Conservation (phyloP, 1,284 basidiomycete genomes). For the Trametes sp. region DNA sequence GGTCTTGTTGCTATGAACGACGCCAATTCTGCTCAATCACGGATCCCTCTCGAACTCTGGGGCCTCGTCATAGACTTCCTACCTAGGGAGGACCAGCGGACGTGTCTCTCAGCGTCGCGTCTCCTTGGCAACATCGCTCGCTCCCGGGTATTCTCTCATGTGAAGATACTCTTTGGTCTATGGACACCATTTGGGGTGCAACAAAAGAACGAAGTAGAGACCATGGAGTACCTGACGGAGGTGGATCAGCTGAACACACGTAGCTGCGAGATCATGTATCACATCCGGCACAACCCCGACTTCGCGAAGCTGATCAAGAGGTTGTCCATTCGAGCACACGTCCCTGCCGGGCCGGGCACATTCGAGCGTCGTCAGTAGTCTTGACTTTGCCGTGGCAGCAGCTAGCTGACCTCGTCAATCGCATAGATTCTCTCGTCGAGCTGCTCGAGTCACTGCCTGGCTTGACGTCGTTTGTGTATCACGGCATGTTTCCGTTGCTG, state of each 20-base stretch:
- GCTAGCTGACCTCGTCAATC: neutral
- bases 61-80: constrained; percentile 15
- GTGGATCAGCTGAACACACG: constrained; percentile 1
- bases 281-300: constrained; percentile 14
- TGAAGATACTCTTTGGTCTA: constrained; percentile 23
- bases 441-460: constrained; percentile 13
- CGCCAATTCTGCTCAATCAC: neutral
- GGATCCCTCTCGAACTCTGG: constrained; percentile 26
- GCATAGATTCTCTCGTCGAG: constrained; percentile 16
- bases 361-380: constrained; percentile 22
- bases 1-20: no score
- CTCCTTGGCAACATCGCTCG: constrained; percentile 12
- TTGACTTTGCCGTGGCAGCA: no score
- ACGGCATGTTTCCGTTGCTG: constrained; percentile 11
- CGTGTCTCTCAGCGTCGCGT: constrained; percentile 13
- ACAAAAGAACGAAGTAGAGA: neutral
- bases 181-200: constrained; percentile 2
- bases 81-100: constrained; percentile 8
- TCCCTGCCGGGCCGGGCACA: neutral
- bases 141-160: constrained; percentile 2
- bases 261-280: constrained; percentile 22
- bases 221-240: neutral
- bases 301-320: constrained; percentile 25
- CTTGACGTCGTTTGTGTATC: constrained; percentile 21
- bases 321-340: constrained; percentile 20